Conservation (phyloP, 257 asterid species). For the Penstemon eatonii region DNA sequence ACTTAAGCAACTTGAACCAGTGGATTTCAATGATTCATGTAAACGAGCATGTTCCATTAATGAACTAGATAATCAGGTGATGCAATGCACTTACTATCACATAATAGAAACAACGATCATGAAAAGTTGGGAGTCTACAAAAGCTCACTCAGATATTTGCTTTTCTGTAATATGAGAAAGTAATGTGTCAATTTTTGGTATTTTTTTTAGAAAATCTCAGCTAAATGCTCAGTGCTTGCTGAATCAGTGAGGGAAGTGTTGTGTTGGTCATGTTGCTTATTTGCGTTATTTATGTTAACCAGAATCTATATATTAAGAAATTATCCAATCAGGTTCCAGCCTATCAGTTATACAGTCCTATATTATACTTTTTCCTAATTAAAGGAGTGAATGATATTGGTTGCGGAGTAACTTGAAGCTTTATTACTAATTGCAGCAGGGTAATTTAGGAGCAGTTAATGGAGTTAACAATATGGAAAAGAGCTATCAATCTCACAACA, state of each 20-base stretch:
- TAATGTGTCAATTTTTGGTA: background rate
- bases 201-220: constrained; percentile 3
- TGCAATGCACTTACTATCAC: too few relatives aligned
- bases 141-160: too few relatives aligned
- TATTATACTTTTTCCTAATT: background rate
- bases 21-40: too few relatives aligned
- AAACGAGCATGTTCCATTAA: too few relatives aligned
- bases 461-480: constrained; percentile 40
- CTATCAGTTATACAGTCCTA: background rate
- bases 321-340: background rate
- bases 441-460: constrained; percentile 38
- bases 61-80: too few relatives aligned
- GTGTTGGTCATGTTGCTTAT: constrained; percentile 13
- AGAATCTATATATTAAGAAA: background rate
- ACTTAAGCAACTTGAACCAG: too few relatives aligned
- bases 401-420: constrained; percentile 28
- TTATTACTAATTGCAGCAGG: constrained; percentile 54
- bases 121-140: too few relatives aligned
- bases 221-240: background rate
- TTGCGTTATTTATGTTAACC: background rate
- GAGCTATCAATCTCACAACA: constrained; percentile 45
- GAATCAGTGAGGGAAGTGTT: background rate
- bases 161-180: background rate
- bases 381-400: background rate
- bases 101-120: too few relatives aligned